Evolutionary conservation across 176 grass and related monocot genomes (phyloP).

Genomic region (Stipa capillata): DNA sequence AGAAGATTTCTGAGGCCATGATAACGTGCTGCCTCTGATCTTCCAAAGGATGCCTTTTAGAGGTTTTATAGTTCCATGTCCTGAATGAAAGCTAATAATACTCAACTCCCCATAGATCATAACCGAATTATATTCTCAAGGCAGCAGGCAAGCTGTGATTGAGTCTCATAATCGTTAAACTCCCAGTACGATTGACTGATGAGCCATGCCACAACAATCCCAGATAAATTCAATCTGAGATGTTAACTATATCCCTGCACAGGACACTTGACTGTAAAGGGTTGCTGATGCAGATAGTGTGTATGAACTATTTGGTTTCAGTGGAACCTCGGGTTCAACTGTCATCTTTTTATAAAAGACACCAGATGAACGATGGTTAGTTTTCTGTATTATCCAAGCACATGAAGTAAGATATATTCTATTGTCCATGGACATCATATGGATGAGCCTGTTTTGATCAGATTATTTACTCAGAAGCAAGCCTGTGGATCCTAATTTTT

Average conservation of each 20-base stretch:
- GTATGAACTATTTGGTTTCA: background rate
- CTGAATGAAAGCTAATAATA: background rate
- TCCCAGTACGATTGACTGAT: background rate
- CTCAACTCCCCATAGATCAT: background rate
- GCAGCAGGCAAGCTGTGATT: background rate
- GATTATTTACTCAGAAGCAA: background rate
- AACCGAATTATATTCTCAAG: background rate
- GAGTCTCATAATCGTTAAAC: background rate
- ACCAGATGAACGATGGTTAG: background rate
- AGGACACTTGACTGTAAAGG: background rate
- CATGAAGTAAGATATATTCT: background rate
- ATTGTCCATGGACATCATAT: background rate
- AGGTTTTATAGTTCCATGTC: background rate
- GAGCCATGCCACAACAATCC: background rate
- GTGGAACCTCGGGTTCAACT: background rate
- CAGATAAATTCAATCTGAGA: background rate
- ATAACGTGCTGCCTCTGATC: background rate
- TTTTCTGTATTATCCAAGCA: background rate
- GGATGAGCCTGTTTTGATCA: background rate
- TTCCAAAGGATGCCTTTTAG: background rate
- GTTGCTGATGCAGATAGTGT: background rate
- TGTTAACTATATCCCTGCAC: background rate
- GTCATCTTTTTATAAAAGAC: constrained; percentile 4
- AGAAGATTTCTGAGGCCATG: background rate
- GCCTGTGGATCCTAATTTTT: constrained; percentile 7